Evolutionary conservation across 2,329 filamentous ascomycete species (phyloP), one percentile per base, ranked within the genome.

Genomic region (Colletotrichum liriopes): DNA sequence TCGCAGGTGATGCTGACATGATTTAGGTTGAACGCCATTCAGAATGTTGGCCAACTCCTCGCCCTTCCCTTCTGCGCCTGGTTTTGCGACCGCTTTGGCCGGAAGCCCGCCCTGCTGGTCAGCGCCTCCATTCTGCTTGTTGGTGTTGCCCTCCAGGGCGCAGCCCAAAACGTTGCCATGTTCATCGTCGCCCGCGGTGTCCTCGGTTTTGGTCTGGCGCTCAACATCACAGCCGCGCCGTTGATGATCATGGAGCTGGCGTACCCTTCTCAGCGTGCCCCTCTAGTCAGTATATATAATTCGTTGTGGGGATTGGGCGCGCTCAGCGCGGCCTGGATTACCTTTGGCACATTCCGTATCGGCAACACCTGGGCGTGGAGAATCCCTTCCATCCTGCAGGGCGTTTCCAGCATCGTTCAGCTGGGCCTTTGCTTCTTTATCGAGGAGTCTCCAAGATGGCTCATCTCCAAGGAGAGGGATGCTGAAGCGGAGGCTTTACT

Each of bases 131-230:
- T 85, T 45, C 82, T 82, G 5, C 74, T 85, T 32, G 61, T 85
- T 23, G 84, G 81, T 0, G 79, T 84, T 3, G 74, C 84, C 9
- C 73, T 86, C 12, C 84, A 86, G 73, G 80, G 81, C 0, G 82
- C 82, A 0, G 81, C 84, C 0, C 84, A 86, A 67, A 82, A 85
- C 67, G 81, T 84, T 11, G 84, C 78, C 65, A 85, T 85, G 83
- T 86, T 86, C 72, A 80, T 84, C 47, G 74, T 80, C 11, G 80
- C 77, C 1, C 79, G 85, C 14, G 80, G 84, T 14, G 77, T 86
- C 18, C 74, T 86, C 26, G 85, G 84, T 1, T 80, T 84, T 47
- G 84, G 85, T 1, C 77, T 77, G 3, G 79, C 77, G 5, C 74
- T 82, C 29, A 75, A 73, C 60, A 73, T 76, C 60, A 80, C 77